Percentiles rank a stretch among this genome's conserved stretches.
Evolutionary conservation across 441 rosid genomes (phyloP).

Genomic region (Gossypium davidsonii): DNA sequence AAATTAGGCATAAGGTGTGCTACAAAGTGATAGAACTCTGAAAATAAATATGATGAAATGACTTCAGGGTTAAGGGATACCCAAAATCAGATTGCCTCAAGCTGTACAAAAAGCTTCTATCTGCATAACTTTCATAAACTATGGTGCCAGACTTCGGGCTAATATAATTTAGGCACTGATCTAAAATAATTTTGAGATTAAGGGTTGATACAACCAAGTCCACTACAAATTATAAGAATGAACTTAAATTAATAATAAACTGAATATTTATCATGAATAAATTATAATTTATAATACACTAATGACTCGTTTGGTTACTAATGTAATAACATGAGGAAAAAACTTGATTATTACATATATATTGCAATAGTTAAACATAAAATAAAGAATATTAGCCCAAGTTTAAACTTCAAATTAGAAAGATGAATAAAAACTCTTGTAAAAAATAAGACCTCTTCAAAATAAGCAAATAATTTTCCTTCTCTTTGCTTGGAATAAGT

Average conservation of each 20-base stretch:
- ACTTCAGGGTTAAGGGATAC: neutral
- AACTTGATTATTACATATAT: too few relatives aligned
- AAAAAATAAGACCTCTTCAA: too few relatives aligned
- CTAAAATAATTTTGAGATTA: neutral
- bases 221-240: neutral
- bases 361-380: too few relatives aligned
- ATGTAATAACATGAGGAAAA: too few relatives aligned
- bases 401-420: too few relatives aligned
- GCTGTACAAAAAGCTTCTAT: neutral
- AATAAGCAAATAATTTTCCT: too few relatives aligned
- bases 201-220: neutral
- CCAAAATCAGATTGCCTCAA: neutral
- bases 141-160: neutral
- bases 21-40: neutral
- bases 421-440: too few relatives aligned
- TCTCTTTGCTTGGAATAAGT: too few relatives aligned
- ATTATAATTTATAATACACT: neutral
- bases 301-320: too few relatives aligned
- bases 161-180: neutral
- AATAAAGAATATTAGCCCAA: too few relatives aligned
- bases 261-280: neutral
- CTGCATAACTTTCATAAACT: neutral
- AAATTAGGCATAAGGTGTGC: neutral
- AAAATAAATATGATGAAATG: neutral
- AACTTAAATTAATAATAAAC: neutral